Base-by-base conservation (phyloP, 2,329 filamentous ascomycete species). In the Penicillium sp. region DNA sequence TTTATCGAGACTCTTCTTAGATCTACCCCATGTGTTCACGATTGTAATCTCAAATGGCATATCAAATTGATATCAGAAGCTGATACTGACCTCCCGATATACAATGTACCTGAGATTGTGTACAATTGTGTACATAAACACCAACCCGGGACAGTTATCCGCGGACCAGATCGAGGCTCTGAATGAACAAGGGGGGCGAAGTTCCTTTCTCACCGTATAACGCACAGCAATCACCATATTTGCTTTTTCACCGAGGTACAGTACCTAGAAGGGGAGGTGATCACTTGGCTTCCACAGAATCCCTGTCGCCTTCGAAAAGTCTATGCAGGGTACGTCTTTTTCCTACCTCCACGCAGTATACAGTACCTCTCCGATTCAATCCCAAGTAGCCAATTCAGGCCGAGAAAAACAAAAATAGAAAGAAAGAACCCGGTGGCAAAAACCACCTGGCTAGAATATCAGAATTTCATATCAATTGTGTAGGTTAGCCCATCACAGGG, bases 361-460 rank as follows among this genome's bases (percentile, higher is more conserved):
- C n/a, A n/a, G n/a, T n/a, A n/a, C n/a, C 18, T 29, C 31, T 11
- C 19, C 12, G n/a, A 2, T 31, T 13, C 13, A n/a, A 6, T n/a
- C 11, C n/a, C 29, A 31, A 8, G 6, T 2, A 4, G 1, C 31
- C 13, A 18, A 35, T 19, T 9, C n/a, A 49, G 33, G 11, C 11
- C 4, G 19, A 22, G 18, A 45, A 25, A 25, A 25, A 25, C 22
- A 3, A 25, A 25, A 8, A 25, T 25, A 25, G 22, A 25, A 25
- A 25, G 22, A 25, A 22, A 22, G 22, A 25, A 25, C 22, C 22
- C 22, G 39, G 55, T 56, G 53, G 45, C 51, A 22, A 59, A 38
- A 31, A 3, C 8, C 29, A 43, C 50, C 52, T 40, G 50, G 39
- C 19, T 45, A 43, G 49, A 54, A 50, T 38, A 49, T 52, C 47